Percentiles rank a stretch among this genome's conserved stretches.
These are phyloP conservation scores for Pestalotiopsis sp. DNA, from an alignment of 2,329 filamentous ascomycete species.

Conservation along the genomic window DNA sequence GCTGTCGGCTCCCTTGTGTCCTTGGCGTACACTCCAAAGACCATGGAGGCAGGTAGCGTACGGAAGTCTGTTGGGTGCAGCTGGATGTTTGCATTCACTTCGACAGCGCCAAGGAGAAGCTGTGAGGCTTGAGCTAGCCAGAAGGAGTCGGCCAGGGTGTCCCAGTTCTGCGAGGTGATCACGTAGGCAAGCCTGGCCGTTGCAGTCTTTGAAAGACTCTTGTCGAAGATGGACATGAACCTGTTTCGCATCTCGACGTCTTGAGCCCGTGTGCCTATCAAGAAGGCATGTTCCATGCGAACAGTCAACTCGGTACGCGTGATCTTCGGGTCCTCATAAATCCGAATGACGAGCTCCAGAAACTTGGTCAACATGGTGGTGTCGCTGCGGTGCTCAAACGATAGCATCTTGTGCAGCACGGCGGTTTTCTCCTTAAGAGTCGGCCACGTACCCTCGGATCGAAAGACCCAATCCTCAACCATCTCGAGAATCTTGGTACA, in stretches of 20 bases:
- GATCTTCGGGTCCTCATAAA: conserved; percentile 97
- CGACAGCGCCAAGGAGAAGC: conserved; percentile 86
- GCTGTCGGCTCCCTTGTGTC: conserved; percentile 66
- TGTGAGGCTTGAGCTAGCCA: conserved; percentile 97
- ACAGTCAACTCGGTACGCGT: conserved; percentile 94
- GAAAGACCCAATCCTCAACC: conserved; percentile 96
- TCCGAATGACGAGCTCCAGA: conserved; percentile 91
- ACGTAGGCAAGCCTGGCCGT: conserved; percentile 89
- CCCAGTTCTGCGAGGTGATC: conserved; percentile 93
- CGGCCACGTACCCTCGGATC: conserved; percentile 91
- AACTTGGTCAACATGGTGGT: conserved; percentile 89
- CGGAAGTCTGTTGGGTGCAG: conserved; percentile 85
- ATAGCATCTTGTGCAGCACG: conserved; percentile 97
- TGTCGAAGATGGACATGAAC: conserved; percentile 96
- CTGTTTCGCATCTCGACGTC: conserved; percentile 97
- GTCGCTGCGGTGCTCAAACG: conserved; percentile 86
- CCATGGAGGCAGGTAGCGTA: conserved; percentile 70
- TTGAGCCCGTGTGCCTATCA: conserved; percentile 89
- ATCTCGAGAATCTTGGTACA: conserved; percentile 93
- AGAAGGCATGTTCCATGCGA: conserved; percentile 95
- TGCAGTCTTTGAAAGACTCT: conserved; percentile 88
- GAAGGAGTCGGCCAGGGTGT: conserved; percentile 90
- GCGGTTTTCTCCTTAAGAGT: conserved; percentile 99
- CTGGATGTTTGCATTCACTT: conserved; percentile 78
- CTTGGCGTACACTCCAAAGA: conserved; percentile 74